Percentiles rank a stretch among this genome's conserved stretches.
Conservation (phyloP, 2,329 filamentous ascomycete species). For the Neocucurbitaria cava region DNA sequence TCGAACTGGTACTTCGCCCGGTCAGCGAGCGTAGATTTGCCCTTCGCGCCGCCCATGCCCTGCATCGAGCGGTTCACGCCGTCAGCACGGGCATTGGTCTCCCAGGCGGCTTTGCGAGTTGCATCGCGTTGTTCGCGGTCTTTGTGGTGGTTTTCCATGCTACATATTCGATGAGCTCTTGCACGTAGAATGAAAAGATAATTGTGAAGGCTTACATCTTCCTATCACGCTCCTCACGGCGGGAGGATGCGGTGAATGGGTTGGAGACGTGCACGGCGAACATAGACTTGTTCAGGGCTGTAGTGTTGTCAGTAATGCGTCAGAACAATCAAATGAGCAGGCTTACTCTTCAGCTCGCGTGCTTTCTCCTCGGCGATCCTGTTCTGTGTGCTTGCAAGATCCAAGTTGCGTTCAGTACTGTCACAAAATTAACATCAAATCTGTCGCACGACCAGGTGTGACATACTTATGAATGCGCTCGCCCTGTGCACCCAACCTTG, state of each 20-base stretch:
- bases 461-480: constrained; percentile 45
- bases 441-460: background rate
- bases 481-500: constrained; percentile 42
- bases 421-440: constrained; percentile 39
- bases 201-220: constrained; percentile 60
- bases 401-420: constrained; percentile 73
- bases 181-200: background rate
- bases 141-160: constrained; percentile 66
- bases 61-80: constrained; percentile 23
- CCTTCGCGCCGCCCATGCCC: constrained; percentile 15
- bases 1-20: constrained; percentile 46
- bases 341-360: constrained; percentile 73
- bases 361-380: constrained; percentile 81
- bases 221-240: constrained; percentile 62
- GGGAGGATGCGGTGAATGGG: constrained; percentile 68
- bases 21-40: constrained; percentile 39
- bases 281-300: constrained; percentile 81
- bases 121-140: constrained; percentile 65
- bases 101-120: constrained; percentile 61
- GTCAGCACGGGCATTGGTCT: constrained; percentile 36
- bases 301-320: background rate
- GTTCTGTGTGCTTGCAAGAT: constrained; percentile 79
- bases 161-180: constrained; percentile 63
- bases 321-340: too few species aligned
- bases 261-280: constrained; percentile 76